A percentile compares a stretch with the other conserved stretches of the same genome.
Conservation (phyloP, 805 yeast genomes). For the Kodamaea laetipori region DNA sequence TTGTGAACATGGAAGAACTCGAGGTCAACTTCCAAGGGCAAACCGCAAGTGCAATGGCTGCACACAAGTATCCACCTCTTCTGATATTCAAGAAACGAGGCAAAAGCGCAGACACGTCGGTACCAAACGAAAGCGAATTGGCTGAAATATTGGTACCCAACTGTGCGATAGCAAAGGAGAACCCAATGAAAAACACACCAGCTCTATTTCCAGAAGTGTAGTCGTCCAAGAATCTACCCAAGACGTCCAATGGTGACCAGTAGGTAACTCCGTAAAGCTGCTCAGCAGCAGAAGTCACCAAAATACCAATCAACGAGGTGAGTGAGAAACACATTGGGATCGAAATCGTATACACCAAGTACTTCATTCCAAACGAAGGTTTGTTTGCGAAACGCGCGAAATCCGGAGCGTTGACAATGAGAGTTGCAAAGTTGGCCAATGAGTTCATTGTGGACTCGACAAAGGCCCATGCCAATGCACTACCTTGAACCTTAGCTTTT, state of each 20-base stretch:
- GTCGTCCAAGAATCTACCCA: conserved; percentile 57
- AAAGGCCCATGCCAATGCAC: conserved; percentile 80
- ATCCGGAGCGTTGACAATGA: conserved; percentile 86
- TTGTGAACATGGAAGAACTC: conserved; percentile 71
- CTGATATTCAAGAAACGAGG: conserved; percentile 71
- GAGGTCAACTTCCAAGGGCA: conserved; percentile 84
- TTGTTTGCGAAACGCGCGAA: conserved; percentile 76
- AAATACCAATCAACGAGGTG: conserved; percentile 81
- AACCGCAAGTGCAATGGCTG: conserved; percentile 64
- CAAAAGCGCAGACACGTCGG: conserved; percentile 66
- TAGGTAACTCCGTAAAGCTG: conserved; percentile 64
- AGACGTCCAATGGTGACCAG: conserved; percentile 85
- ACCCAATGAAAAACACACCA: conserved; percentile 75
- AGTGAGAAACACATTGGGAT: conserved; percentile 78
- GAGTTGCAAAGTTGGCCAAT: conserved; percentile 84
- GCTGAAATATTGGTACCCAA: conserved; percentile 77
- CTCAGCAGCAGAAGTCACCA: conserved; percentile 79
- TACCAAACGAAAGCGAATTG: conserved; percentile 70
- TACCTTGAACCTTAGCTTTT: conserved; percentile 50
- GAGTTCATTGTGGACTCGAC: conserved; percentile 76
- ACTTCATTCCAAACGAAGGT: conserved; percentile 41
- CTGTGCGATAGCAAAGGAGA: conserved; percentile 74
- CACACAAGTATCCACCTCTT: conserved; percentile 81
- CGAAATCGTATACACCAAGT: conserved; percentile 52
- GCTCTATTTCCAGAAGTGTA: conserved; percentile 64